Evolutionary conservation across 306 rosid genomes (phyloP).

Genomic region (Luffa aegyptiaca): DNA sequence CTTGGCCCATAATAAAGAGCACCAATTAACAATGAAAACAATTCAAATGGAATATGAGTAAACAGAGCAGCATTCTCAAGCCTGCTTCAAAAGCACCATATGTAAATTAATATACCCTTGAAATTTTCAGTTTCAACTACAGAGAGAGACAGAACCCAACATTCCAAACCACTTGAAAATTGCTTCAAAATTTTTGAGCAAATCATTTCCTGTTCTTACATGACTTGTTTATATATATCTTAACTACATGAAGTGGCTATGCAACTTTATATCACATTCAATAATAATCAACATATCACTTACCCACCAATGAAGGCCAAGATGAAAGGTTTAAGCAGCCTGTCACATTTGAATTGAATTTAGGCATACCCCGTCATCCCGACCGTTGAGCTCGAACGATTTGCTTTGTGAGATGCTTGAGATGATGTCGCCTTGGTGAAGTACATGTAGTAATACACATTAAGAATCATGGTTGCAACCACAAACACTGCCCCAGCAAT

Average conservation of each 20-base stretch:
- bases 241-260: slow-evolving; percentile 1
- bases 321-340: background rate
- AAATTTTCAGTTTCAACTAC: background rate
- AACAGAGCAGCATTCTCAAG: background rate
- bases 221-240: background rate
- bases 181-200: background rate
- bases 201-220: background rate
- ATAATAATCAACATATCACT: slow-evolving; percentile 14
- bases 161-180: background rate
- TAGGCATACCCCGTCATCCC: slow-evolving; percentile 83
- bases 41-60: background rate
- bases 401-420: slow-evolving; percentile 48
- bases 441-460: slow-evolving; percentile 86
- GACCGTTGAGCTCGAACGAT: slow-evolving; percentile 56
- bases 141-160: background rate
- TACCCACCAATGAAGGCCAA: background rate
- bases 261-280: slow-evolving; percentile 11
- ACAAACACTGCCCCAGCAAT: slow-evolving; percentile 79
- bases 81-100: background rate
- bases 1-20: background rate
- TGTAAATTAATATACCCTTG: background rate
- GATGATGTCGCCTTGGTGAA: slow-evolving; percentile 68
- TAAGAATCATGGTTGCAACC: slow-evolving; percentile 79
- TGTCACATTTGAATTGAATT: slow-evolving; percentile 1
- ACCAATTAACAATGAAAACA: background rate